phyloP scores from a whole-genome alignment of 1,139 yeast species.

The Hyphopichia burtonii region DNA sequence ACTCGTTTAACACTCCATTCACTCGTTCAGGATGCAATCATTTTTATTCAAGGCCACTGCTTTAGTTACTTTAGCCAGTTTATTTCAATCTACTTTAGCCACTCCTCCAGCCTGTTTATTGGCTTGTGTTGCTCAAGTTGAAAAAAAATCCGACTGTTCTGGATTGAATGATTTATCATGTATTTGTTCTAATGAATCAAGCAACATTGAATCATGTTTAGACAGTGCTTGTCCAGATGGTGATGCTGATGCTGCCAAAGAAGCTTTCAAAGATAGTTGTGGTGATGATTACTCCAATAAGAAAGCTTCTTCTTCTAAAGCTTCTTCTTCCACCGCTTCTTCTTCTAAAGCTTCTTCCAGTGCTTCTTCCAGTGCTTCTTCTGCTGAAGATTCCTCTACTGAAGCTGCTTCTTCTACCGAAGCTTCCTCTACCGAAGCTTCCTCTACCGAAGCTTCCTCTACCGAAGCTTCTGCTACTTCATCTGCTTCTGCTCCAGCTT shows the following conservation, averaged over 20 bases:
- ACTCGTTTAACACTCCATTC: background rate
- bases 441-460: background rate
- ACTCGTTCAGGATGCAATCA: conserved; percentile 5
- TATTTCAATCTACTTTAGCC: conserved; percentile 54
- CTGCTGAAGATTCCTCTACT: conserved; percentile 8
- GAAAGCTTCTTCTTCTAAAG: conserved; percentile 26
- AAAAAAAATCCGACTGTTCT: conserved; percentile 54
- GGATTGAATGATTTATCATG: conserved; percentile 64
- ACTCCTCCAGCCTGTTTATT: conserved; percentile 88
- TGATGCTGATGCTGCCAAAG: conserved; percentile 53
- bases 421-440: conserved; percentile 4
- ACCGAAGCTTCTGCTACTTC: conserved; percentile 4
- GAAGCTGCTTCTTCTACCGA: conserved; percentile 10
- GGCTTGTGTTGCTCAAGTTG: conserved; percentile 79
- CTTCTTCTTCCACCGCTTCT: conserved; percentile 24
- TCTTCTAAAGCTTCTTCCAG: conserved; percentile 16
- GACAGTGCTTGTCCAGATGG: conserved; percentile 63
- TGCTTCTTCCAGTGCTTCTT: conserved; percentile 16
- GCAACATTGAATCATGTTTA: conserved; percentile 59
- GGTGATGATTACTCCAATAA: conserved; percentile 31
- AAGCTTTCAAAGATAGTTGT: conserved; percentile 58
- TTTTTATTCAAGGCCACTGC: conserved; percentile 35
- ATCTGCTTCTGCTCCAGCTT: conserved; percentile 9
- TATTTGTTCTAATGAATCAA: conserved; percentile 56
- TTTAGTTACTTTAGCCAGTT: conserved; percentile 50